phyloP scores from a whole-genome alignment of 495 filamentous ascomycete species.

The Aspergillus egyptiacus region DNA sequence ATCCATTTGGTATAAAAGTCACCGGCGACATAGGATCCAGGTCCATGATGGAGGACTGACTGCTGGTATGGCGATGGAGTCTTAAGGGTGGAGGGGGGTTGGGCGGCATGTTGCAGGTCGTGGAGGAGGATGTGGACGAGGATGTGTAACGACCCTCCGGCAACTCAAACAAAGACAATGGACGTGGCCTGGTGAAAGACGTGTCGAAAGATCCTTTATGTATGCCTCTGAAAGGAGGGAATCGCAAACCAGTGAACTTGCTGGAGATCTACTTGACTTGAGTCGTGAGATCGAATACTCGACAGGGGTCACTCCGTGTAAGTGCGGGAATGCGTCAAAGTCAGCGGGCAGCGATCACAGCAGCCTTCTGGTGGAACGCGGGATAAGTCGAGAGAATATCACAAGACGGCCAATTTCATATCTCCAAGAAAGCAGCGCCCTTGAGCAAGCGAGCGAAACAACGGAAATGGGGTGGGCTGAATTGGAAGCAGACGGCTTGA shows the following conservation, averaged over 20 bases:
- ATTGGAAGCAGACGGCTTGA: not conserved
- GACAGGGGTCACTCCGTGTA: not conserved
- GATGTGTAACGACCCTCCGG: not conserved
- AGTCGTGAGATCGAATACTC: not conserved
- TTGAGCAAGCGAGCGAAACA: not conserved
- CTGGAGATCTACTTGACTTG: not conserved
- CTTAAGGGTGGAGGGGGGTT: constrained; percentile 59
- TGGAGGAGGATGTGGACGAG: too few relatives aligned
- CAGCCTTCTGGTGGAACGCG: not conserved
- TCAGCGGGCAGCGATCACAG: not conserved
- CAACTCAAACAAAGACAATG: not conserved
- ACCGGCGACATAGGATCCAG: constrained; percentile 44
- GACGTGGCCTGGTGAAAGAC: not conserved
- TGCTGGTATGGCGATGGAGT: constrained; percentile 48
- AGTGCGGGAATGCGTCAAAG: too few relatives aligned
- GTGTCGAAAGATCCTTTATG: not conserved
- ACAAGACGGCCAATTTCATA: too few relatives aligned
- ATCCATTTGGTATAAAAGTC: constrained; percentile 30
- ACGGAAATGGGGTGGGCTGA: not conserved
- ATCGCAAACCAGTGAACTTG: not conserved
- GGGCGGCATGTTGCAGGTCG: constrained; percentile 25
- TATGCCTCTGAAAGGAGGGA: not conserved
- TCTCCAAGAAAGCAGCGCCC: not conserved
- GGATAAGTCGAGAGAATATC: not conserved
- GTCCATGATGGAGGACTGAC: constrained; percentile 52